phyloP scores from a whole-genome alignment of 2,329 filamentous ascomycete genomes.

The Trichoderma aggressivum region DNA sequence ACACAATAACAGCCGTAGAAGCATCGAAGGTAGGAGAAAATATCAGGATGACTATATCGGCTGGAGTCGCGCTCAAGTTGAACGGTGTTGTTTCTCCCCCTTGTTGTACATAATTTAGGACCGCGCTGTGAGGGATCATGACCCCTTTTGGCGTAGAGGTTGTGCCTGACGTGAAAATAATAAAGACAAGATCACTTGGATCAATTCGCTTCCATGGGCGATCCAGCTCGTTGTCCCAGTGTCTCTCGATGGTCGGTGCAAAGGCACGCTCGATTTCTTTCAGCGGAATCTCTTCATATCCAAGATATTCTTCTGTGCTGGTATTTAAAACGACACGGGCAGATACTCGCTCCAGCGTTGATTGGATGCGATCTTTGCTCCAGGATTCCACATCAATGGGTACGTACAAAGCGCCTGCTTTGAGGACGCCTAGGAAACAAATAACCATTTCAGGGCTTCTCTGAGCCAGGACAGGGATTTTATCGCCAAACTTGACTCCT shows the following conservation, averaged over 20 bases:
- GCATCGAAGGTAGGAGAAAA: background rate
- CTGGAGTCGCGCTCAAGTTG: background rate
- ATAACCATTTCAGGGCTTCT: background rate
- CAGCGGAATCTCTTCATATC: background rate
- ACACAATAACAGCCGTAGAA: background rate
- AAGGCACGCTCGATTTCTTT: background rate
- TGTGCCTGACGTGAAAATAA: conserved; percentile 6
- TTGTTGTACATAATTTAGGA: background rate
- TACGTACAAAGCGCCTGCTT: background rate
- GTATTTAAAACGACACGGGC: background rate
- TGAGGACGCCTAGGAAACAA: background rate
- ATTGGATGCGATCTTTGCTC: background rate
- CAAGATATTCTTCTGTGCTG: background rate
- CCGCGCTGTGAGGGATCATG: background rate
- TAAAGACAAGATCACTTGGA: background rate
- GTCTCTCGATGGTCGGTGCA: background rate
- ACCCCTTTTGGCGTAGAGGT: conserved; percentile 4
- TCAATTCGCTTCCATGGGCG: background rate
- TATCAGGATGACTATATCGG: background rate
- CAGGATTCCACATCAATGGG: background rate
- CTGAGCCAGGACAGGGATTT: background rate
- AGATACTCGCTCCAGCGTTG: background rate
- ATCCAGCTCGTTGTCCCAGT: background rate
- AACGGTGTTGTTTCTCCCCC: background rate
- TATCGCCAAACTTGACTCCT: background rate